Evolutionary conservation across 2,329 filamentous ascomycete species (phyloP).

Genomic region (Akanthomyces muscarius): DNA sequence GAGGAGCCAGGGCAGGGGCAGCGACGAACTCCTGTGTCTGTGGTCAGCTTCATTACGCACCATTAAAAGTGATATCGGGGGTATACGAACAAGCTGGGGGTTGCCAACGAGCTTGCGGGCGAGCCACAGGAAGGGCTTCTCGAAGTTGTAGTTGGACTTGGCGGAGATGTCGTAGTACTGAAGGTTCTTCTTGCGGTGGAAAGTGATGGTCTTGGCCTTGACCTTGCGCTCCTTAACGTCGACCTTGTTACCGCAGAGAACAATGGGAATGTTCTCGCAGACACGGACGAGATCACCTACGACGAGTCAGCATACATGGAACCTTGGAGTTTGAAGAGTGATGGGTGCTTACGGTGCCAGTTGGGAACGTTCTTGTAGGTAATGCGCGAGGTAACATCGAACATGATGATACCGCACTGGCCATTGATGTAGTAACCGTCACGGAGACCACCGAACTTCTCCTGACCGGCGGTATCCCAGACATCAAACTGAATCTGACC

Average conservation of each 20-base stretch:
- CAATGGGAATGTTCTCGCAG: constrained; percentile 98
- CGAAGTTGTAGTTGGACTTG: constrained; percentile 99
- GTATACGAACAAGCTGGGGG: constrained; percentile 40
- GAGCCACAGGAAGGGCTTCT: constrained; percentile 99
- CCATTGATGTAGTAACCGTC: constrained; percentile 99
- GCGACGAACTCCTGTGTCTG: constrained; percentile 85
- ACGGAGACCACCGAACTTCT: constrained; percentile 99
- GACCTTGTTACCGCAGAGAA: constrained; percentile 98
- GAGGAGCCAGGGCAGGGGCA: constrained; percentile 88
- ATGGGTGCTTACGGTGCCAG: constrained; percentile 88
- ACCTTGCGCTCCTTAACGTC: constrained; percentile 99
- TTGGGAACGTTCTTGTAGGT: constrained; percentile 99
- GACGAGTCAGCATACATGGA: neutral
- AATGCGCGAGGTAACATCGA: constrained; percentile 98
- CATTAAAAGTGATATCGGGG: neutral
- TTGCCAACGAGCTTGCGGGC: constrained; percentile 98
- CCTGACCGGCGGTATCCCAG: constrained; percentile 98
- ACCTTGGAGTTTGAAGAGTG: neutral
- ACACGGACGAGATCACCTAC: constrained; percentile 95
- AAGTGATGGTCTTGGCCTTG: constrained; percentile 99
- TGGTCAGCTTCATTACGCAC: constrained; percentile 26
- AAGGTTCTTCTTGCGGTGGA: constrained; percentile 99
- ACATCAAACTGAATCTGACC: constrained; percentile 98
- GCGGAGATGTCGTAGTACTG: constrained; percentile 99
- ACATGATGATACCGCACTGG: constrained; percentile 99